Base-by-base conservation (phyloP, 177 flowering plant species). In the Vitis hybrid region DNA sequence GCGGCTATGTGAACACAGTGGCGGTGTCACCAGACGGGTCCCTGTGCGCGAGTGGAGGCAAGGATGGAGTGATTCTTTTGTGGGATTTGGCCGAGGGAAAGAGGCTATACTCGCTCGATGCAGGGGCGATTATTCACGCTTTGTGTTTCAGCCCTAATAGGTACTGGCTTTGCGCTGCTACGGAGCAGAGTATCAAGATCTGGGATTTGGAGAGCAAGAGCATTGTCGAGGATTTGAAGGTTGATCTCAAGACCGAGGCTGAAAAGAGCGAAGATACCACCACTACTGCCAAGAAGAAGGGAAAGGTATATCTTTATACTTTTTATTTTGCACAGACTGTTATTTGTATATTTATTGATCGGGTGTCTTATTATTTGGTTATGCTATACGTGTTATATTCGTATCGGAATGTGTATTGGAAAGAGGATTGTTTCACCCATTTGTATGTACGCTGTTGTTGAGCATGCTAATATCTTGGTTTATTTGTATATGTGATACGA, bases 181-280 rank as follows among this genome's bases (percentile, higher is more conserved):
- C 98, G 0, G 88, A 92, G 88, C 63, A 82, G 8, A 77, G 91
- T 58, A 83, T 93, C 9, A 93, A 85, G 90, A 87, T 93, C 73
- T 93, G 98, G 98, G 98, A 93, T 82, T 80, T 93, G 68, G 98
- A 93, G 83, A 91, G 93, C 72, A 89, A 93, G 87, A 84, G 79
- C 71, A 75, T 93, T 70, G 96, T 91, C 10, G 93, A 86, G 77
- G 96, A 91, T 52, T 78, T 93, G 69, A 89, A 77, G 81, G 80
- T 80, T 16, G 85, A 79, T 68, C 76, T 80, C 64, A 80, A 77
- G 72, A 35, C 78, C 13, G 85, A 82, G 62, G 85, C 82, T 12
- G 85, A 82, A 71, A 81, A 76, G 30, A 56, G 71, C 32, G 82
- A 73, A 2, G 78, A 61, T 16, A 66, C 72, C 54, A 57, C 72